Evolutionary conservation across 2,329 filamentous ascomycete species (phyloP).

Genomic region (Aspergillus amoenus): DNA sequence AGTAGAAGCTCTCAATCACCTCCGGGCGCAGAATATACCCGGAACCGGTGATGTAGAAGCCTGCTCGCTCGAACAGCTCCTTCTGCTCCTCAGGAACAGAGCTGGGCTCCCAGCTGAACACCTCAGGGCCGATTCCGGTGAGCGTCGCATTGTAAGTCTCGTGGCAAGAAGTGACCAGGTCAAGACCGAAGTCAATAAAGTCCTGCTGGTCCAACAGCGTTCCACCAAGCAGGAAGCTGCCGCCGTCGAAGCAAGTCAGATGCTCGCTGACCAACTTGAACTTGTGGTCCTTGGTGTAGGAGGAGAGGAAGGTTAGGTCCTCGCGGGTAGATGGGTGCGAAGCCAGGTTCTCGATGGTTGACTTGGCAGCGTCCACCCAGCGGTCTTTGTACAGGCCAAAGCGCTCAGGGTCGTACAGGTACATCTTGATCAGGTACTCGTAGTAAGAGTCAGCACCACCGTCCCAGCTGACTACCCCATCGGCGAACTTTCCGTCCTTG

Average conservation of each 20-base stretch:
- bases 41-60: slow-evolving; percentile 67
- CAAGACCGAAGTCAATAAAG: slow-evolving; percentile 72
- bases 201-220: slow-evolving; percentile 63
- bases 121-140: slow-evolving; percentile 75
- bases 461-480: slow-evolving; percentile 71
- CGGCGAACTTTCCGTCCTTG: slow-evolving; percentile 63
- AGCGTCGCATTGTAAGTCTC: slow-evolving; percentile 68
- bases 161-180: slow-evolving; percentile 70
- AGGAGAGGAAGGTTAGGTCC: slow-evolving; percentile 66
- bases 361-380: slow-evolving; percentile 75
- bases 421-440: slow-evolving; percentile 92
- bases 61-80: slow-evolving; percentile 64
- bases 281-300: slow-evolving; percentile 34
- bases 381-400: slow-evolving; percentile 68
- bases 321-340: slow-evolving; percentile 66
- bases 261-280: slow-evolving; percentile 44
- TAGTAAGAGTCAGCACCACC: slow-evolving; percentile 80
- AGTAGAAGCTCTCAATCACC: slow-evolving; percentile 82
- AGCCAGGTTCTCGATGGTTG: slow-evolving; percentile 68
- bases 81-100: slow-evolving; percentile 47
- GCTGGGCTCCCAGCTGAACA: slow-evolving; percentile 62
- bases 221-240: slow-evolving; percentile 81
- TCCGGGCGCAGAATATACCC: slow-evolving; percentile 74
- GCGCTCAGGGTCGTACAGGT: slow-evolving; percentile 67
- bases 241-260: slow-evolving; percentile 78